Evolutionary conservation across 345 rosid species (phyloP), one percentile per base, ranked within the genome.

Genomic region (Eucalyptus erythrocorys): DNA sequence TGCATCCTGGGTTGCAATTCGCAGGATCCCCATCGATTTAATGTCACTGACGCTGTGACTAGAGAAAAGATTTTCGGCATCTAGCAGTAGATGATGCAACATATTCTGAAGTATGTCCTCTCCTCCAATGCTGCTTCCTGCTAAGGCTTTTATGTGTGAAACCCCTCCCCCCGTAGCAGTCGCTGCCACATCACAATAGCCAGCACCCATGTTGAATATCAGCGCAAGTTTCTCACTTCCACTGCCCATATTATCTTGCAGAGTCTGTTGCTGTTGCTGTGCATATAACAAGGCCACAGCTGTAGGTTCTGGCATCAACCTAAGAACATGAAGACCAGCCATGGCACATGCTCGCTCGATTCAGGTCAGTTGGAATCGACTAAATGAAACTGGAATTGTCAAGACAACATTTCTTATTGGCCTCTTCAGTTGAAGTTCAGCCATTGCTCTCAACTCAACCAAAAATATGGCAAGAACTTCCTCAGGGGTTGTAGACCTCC

Each of bases 111-210:
- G 92, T 6, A 97, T 89, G 90, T 96, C 99, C 92, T 97, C 99
- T 47, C 98, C 99, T 61, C 99, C 99, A 32, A 91, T 86, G 24
- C 97, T 87, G 64, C 87, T 94, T 87, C 99, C 99, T 3, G 96
- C 92, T 68, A 97, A 91, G 37, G 97, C 94, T 89, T 94, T 97
- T 53, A 97, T 96, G 90, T 95, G 99, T 27, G 98, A 96, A 92
- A 96, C 97, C n/a, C 99, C 99, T 87, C 99, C 99, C 42, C 95
- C 99, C 30, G 99, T 96, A 15, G 98, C 95, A 45, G 94, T 91
- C 51, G 96, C 96, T 24, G 96, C 96, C 43, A 97, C 97, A 50
- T 97, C 99, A 66, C 95, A 94, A 89, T 94, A 96, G 32, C 99
- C 99, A 49, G 99, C 99, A 85, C 99, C 98, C 95, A 96, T 93